Conservation (phyloP, 1,284 basidiomycete species). For the Marasmius fiardii region DNA sequence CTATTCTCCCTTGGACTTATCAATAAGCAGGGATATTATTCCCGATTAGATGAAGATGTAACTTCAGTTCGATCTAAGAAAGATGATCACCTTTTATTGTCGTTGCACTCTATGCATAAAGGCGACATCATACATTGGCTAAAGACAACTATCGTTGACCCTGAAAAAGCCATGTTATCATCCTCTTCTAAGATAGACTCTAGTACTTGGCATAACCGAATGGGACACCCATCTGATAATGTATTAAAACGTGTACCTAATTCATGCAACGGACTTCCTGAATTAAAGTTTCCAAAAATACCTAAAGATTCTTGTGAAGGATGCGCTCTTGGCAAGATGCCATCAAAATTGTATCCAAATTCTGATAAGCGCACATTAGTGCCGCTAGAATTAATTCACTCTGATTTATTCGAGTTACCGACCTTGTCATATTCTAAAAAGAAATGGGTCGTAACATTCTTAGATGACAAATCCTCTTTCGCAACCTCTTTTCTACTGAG, state of each 20-base stretch:
- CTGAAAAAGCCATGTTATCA: too few species aligned
- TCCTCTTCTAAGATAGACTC: slow-evolving; percentile 5
- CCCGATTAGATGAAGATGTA: too few species aligned
- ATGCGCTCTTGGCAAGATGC: slow-evolving; percentile 24
- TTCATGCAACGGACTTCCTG: slow-evolving; percentile 11
- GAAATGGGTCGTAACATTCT: slow-evolving; percentile 24
- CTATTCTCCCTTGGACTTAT: too few species aligned
- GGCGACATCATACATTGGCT: too few species aligned
- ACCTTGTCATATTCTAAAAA: slow-evolving; percentile 17
- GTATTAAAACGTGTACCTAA: slow-evolving; percentile 9
- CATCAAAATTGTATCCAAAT: slow-evolving; percentile 14
- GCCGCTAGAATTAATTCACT: slow-evolving; percentile 22
- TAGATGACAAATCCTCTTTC: slow-evolving; percentile 25
- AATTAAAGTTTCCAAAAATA: slow-evolving; percentile 12
- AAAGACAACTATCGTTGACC: too few species aligned
- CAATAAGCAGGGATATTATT: too few species aligned
- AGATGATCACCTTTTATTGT: too few species aligned
- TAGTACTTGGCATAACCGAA: slow-evolving; percentile 11
- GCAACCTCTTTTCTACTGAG: slow-evolving; percentile 7
- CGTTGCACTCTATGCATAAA: too few species aligned
- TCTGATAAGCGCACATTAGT: slow-evolving; percentile 10
- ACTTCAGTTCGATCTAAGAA: too few species aligned
- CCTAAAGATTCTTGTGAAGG: slow-evolving; percentile 16
- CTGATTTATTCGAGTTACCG: slow-evolving; percentile 22
- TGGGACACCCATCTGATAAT: slow-evolving; percentile 14